Evolutionary conservation across 2,329 filamentous ascomycete genomes (phyloP).

Genomic region (Leptographium procerum): DNA sequence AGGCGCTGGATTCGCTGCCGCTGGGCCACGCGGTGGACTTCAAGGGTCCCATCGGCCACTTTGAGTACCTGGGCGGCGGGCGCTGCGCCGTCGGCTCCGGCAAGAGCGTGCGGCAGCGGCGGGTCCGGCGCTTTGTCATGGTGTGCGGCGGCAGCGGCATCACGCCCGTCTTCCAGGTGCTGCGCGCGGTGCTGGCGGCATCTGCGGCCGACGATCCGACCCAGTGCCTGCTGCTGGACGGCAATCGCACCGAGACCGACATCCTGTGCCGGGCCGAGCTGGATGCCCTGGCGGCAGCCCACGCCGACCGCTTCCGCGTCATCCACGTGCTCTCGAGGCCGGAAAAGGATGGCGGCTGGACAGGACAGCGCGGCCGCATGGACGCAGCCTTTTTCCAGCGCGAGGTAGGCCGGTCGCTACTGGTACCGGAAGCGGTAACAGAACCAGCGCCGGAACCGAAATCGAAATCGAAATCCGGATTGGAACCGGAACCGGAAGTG

Average conservation of each 20-base stretch:
- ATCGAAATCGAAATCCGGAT: no score
- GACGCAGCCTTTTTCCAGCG: slow-evolving; percentile 48
- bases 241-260: slow-evolving; percentile 66
- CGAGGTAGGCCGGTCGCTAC: slow-evolving; percentile 29
- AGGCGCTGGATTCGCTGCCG: slow-evolving; percentile 61
- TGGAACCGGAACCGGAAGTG: no score
- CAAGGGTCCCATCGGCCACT: slow-evolving; percentile 80
- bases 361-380: slow-evolving; percentile 56
- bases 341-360: slow-evolving; percentile 45
- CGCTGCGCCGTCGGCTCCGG: slow-evolving; percentile 35
- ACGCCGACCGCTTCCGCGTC: slow-evolving; percentile 47
- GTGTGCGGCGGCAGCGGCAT: slow-evolving; percentile 82
- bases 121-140: slow-evolving; percentile 65
- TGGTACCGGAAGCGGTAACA: not conserved
- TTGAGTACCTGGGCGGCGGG: slow-evolving; percentile 64
- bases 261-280: slow-evolving; percentile 71
- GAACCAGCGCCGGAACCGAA: no score
- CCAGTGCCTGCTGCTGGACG: slow-evolving; percentile 61
- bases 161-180: slow-evolving; percentile 81
- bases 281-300: slow-evolving; percentile 45
- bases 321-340: slow-evolving; percentile 60
- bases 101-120: slow-evolving; percentile 37
- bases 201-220: slow-evolving; percentile 52
- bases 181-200: slow-evolving; percentile 62
- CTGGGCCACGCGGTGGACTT: slow-evolving; percentile 67